Evolutionary conservation across 768 basidiomycete species (phyloP).

Genomic region (Porpolomopsis calyptriformis): DNA sequence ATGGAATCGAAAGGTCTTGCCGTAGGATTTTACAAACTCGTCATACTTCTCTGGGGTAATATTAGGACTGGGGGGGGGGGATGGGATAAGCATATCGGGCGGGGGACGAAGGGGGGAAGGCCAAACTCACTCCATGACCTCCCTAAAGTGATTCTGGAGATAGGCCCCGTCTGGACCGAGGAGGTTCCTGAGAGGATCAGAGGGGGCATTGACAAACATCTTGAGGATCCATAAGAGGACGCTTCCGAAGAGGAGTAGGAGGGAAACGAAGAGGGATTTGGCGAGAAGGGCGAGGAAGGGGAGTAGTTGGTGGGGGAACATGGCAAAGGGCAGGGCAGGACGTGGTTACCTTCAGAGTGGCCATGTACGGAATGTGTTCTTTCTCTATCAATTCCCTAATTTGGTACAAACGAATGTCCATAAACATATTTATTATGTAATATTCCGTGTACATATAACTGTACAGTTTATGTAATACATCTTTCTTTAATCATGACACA

Average conservation of each 20-base stretch:
- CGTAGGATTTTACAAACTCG: constrained; percentile 34
- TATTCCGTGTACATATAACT: constrained; percentile 1
- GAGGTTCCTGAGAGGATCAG: constrained; percentile 37
- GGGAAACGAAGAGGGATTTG: constrained; percentile 21
- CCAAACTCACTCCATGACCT: constrained; percentile 36
- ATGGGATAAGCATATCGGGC: neutral
- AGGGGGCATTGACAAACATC: constrained; percentile 32
- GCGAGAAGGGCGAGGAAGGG: constrained; percentile 10
- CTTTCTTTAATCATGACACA: constrained; percentile 64
- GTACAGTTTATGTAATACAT: constrained; percentile 10
- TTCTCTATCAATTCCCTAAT: neutral
- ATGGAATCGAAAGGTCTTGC: constrained; percentile 44
- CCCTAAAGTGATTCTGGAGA: constrained; percentile 34
- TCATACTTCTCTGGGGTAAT: constrained; percentile 30
- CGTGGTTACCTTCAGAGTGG: too few relatives aligned
- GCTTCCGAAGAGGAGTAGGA: constrained; percentile 25
- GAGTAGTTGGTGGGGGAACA: constrained; percentile 1
- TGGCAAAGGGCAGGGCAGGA: neutral
- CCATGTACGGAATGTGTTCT: neutral
- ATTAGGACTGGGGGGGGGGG: constrained; percentile 27
- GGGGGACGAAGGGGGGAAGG: too few relatives aligned
- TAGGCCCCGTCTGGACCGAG: constrained; percentile 36
- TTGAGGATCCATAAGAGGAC: constrained; percentile 32
- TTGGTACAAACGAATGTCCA: neutral
- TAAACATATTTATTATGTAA: constrained; percentile 12